These are phyloP conservation scores for Phytophthora hibernalis DNA, from an alignment of 352 stramenopile genomes.

Conservation along the genomic window DNA sequence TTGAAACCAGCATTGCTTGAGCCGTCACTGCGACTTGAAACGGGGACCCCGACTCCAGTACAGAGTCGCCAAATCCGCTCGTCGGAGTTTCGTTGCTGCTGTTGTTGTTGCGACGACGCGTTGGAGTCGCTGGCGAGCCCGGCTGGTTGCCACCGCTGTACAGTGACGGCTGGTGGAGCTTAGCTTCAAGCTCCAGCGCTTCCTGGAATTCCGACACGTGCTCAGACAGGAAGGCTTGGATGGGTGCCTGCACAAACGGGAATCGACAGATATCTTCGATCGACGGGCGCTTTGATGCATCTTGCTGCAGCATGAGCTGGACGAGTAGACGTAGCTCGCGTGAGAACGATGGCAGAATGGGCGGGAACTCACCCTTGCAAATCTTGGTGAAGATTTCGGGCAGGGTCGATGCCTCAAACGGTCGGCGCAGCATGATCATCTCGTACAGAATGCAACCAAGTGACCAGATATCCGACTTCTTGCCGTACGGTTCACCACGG, in stretches of 20 bases:
- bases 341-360: conserved; percentile 79
- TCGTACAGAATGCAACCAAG: conserved; percentile 91
- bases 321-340: conserved; percentile 84
- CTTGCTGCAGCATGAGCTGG: conserved; percentile 89
- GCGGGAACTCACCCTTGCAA: conserved; percentile 86
- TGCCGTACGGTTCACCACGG: conserved; percentile 86
- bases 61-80: conserved; percentile 39
- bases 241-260: conserved; percentile 84
- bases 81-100: conserved; percentile 47
- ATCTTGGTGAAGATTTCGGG: conserved; percentile 91
- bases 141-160: conserved; percentile 59
- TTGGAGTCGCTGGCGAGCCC: conserved; percentile 47
- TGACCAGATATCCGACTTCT: conserved; percentile 92
- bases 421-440: conserved; percentile 89
- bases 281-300: conserved; percentile 84
- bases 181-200: conserved; percentile 86
- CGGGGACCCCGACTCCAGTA: conserved; percentile 45
- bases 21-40: conserved; percentile 51
- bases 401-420: conserved; percentile 85
- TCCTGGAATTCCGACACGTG: conserved; percentile 89
- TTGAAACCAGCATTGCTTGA: conserved; percentile 56
- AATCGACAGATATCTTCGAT: conserved; percentile 92
- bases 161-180: conserved; percentile 82
- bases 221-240: conserved; percentile 86
- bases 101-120: conserved; percentile 57